Base-by-base conservation (phyloP, 1,139 yeast genomes). In the Saccharomycopsis crataegensis region DNA sequence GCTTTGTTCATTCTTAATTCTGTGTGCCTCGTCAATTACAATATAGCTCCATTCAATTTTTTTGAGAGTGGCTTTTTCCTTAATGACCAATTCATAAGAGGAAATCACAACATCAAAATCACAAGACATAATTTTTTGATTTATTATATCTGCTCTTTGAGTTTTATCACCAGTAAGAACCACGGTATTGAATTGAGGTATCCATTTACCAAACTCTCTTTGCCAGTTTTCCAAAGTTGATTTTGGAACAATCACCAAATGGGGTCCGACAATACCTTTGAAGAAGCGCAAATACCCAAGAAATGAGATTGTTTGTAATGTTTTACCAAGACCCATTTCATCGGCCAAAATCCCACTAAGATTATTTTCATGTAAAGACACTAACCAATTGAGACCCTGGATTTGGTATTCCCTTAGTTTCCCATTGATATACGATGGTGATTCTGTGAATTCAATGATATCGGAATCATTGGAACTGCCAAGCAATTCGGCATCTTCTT, bases 251-350 rank as follows among this genome's bases (percentile, higher is more conserved):
- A 86, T 77, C 33, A 86, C 81, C 59, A 86, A 71, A 65, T 82
- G 88, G 1, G 93, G 94, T 0, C 94, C 94, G 56, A 75, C 77
- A 41, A 82, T 74, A 12, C 76, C 70, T 61, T 76, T 79, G 52
- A 79, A 69, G 63, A 80, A 83, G 58, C 93, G 73, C 50, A 86
- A 70, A 62, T 82, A 85, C 1, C 93, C 93, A 53, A 86, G 70
- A 61, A 86, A 86, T 6, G 98, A 82, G 57, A 93, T 89, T 0
- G 97, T 89, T 67, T 93, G 99, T 57, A 93, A 74, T 1, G 99
- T 93, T 67, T 93, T 93, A 57, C 99, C 99, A 56, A 93, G 76
- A 1, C 99, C 99, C 99, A 93, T 93, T 69, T 93, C 99, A 70
- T 93, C 99, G 8, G 99, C 99, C 57, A 93, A 75, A 50, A 93